Base-by-base conservation (phyloP, 2,329 filamentous ascomycete genomes). In the Penicillium sp. region DNA sequence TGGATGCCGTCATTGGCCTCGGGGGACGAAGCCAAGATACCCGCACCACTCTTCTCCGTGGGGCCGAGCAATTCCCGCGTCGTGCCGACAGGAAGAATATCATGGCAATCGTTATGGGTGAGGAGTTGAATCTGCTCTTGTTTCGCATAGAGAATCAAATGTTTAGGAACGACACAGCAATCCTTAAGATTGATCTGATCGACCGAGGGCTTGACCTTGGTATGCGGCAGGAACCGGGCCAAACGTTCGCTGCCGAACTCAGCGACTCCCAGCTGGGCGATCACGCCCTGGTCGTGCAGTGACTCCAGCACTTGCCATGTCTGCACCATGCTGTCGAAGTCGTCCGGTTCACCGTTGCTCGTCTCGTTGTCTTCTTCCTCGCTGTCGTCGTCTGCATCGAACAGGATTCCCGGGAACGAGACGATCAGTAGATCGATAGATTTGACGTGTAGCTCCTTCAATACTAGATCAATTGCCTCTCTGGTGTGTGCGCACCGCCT, bases 101-200 rank as follows among this genome's bases (percentile, higher is more conserved):
- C 90, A 29, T 89, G 94, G 76, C 90, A 95, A 75, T 99, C 94
- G 64, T 91, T 91, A 76, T 99, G 94, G 39, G 95, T 96, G 53
- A 97, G 80, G 55, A 99, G 79, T 73, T 97, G 91, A 59, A 99
- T 92, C 20, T 85, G 81, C 70, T 92, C 82, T 61, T 87, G 81
- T 73, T 90, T 92, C n/a, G 93, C 93, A 66, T 95, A 87, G 66
- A 89, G 77, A 57, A 92, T 86, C 60, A 99, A 81, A 13, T 91
- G 88, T 67, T 92, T 92, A 9, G 94, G 94, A 42, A 97, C 94
- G 45, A 92, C 93, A 76, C 94, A 99, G 79, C 93, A 97, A 75
- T 97, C 90, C 66, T 90, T 87, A 49, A 96, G 85, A 72, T 97
- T 97, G 80, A 99, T 96, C 81, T 99, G 94, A 74, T 97, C 87